Evolutionary conservation across 2,329 filamentous ascomycete genomes (phyloP), one percentile per base, ranked within the genome.

Genomic region (Diaporthe citriasiana): DNA sequence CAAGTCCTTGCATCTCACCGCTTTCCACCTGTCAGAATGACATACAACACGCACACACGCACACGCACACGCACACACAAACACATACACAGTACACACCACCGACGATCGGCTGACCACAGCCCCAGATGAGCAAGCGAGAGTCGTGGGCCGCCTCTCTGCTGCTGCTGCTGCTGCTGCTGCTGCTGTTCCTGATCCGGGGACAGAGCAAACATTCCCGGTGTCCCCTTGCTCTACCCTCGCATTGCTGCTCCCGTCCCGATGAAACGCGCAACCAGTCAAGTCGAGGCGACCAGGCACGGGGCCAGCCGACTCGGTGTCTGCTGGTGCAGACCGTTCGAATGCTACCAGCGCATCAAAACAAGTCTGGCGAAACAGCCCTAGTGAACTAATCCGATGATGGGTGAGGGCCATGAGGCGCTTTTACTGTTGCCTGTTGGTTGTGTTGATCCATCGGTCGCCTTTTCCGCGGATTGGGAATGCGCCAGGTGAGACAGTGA

Each of bases 191-290:
- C 57, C 57, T 45, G n/a, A 25, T 42, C 55, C 55, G 55, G 55
- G 30, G 53, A n/a, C 8, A 57, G 30, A 38, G 55, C 55, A 38
- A 35, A 33, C 6, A 33, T 6, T 22, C 6, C n/a, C 5, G 30
- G 30, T 38, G 19, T 25, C 9, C 19, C 33, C 33, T 35, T 35
- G 33, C 33, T 35, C 33, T 35, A 35, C 33, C 22, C 22, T 51
- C 33, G 63, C 63, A 51, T 66, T 66, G 63, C 63, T 68, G n/a
- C 63, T 53, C 22, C 35, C 35, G 47, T 30, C 47, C 47, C 47
- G 47, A 53, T 68, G 63, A 68, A 68, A 68, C 63, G 53, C 63
- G 63, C 63, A 53, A n/a, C 63, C 63, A 68, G 63, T 68, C 63
- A 68, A 53, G 47, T 68, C 63, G 63, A 40, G 63, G 63, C 63